phyloP scores from a whole-genome alignment of 2,329 filamentous ascomycete genomes.

The Alternaria panax region DNA sequence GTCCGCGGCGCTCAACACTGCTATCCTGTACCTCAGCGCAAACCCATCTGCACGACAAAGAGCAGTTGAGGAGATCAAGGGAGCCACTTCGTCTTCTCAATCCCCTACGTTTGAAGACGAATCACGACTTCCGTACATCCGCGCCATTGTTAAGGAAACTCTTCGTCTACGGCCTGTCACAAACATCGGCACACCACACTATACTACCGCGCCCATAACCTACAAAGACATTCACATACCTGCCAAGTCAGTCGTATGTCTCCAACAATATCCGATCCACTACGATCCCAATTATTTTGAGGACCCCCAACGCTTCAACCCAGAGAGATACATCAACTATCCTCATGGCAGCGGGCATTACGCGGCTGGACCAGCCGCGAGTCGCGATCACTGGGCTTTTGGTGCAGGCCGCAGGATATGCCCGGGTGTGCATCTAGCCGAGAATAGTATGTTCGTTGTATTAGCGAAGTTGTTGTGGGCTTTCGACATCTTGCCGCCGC shows the following conservation, averaged over 20 bases:
- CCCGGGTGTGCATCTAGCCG: slow-evolving; percentile 53
- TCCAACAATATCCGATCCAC: slow-evolving; percentile 42
- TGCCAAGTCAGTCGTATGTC: slow-evolving; percentile 47
- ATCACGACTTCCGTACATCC: slow-evolving; percentile 49
- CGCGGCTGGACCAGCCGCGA: slow-evolving; percentile 42
- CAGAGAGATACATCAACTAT: slow-evolving; percentile 53
- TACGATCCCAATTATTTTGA: slow-evolving; percentile 49
- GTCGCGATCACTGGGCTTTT: slow-evolving; percentile 49
- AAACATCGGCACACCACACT: slow-evolving; percentile 47
- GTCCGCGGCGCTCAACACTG: slow-evolving; percentile 46
- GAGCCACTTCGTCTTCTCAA: slow-evolving; percentile 22
- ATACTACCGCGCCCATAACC: slow-evolving; percentile 45
- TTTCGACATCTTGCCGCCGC: slow-evolving; percentile 54
- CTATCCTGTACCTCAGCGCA: slow-evolving; percentile 41
- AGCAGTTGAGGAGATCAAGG: slow-evolving; percentile 34
- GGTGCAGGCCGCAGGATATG: slow-evolving; percentile 56
- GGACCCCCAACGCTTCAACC: slow-evolving; percentile 52
- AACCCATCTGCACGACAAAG: slow-evolving; percentile 25
- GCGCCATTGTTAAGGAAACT: slow-evolving; percentile 53
- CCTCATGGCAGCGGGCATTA: slow-evolving; percentile 40
- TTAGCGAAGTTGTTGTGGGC: slow-evolving; percentile 58
- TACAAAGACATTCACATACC: slow-evolving; percentile 56
- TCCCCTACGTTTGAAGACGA: slow-evolving; percentile 55
- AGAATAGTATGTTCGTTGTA: slow-evolving; percentile 53
- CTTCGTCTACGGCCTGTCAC: slow-evolving; percentile 51